Percentiles rank a stretch among this genome's conserved stretches.
Conservation (phyloP, 495 filamentous ascomycete genomes). For the Trichoderma asperelloides region DNA sequence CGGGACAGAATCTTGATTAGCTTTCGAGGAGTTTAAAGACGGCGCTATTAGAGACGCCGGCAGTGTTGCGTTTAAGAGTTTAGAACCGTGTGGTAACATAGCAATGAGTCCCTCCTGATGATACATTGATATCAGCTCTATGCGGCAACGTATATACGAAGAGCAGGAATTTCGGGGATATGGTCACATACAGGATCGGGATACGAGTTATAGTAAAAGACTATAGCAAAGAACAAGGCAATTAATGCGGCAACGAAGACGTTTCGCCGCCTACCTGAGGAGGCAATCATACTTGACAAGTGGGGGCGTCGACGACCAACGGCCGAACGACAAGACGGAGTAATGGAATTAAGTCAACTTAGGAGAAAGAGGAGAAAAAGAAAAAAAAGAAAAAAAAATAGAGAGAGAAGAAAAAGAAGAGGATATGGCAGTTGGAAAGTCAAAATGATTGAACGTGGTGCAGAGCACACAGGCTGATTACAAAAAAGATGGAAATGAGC, state of each 20-base stretch:
- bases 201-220: neutral
- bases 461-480: neutral
- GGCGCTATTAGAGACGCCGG: neutral
- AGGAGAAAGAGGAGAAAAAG: neutral
- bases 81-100: neutral
- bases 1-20: neutral
- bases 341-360: neutral
- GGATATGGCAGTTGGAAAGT: neutral
- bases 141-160: neutral
- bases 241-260: neutral
- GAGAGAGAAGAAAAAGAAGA: neutral
- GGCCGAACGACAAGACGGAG: neutral
- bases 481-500: neutral
- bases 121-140: neutral
- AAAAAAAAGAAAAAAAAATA: neutral
- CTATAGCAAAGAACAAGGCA: neutral
- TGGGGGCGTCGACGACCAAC: neutral
- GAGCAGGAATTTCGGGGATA: neutral
- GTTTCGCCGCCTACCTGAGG: neutral
- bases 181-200: neutral
- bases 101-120: neutral
- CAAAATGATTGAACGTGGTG: neutral
- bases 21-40: neutral
- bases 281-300: neutral
- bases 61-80: neutral